Evolutionary conservation across 1,284 basidiomycete species (phyloP), one percentile per base, ranked within the genome.

Genomic region (Cutaneotrichosporon sp.): DNA sequence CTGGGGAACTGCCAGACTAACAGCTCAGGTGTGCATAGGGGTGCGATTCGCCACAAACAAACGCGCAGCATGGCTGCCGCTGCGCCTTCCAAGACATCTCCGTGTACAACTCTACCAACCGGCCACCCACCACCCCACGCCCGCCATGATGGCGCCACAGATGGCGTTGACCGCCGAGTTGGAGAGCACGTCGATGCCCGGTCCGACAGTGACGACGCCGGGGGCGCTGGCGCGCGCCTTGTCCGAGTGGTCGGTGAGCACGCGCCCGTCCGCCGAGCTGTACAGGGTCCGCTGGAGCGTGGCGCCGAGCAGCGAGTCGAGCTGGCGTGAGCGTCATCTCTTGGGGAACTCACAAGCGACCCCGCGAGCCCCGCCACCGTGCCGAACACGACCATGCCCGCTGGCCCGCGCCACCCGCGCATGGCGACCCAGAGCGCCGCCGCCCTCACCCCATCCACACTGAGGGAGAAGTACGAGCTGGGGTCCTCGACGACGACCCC

Each of bases 251-350:
- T 90, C 88, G 27, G 87, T 86, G 27, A 93, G 81, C 52, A 97
- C 84, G 53, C 85, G 82, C 65, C 87, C 87, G 59, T 83, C 84
- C 9, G 81, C 79, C 38, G 79, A 79, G 10, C 88, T 88, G 79
- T 89, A 97, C 22, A 87, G 84, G 2, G 92, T 94, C 59, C 85
- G 82, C 71, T 98, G 95, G 1, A 95, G 76, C 0, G 91, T 92
- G 1, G 93, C 94, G 2, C 95, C 95, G 13, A 97, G 82, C 2
- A 97, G 51, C 0, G 90, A 93, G 74, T 97, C 93, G 56, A 91
- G 74, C 88, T 65, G 49, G n/a, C 18, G 51, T 58, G 14, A 62
- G 52, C 31, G 42, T 3, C 25, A 50, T n/a, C 53, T 9, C 29
- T 29, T n/a, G 52, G 33, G 5, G 38, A n/a, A 79, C 86, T 67